Percentiles rank a stretch among this genome's conserved stretches.
Conservation (phyloP, 23 red algal genomes). For the Gracilariopsis chorda region DNA sequence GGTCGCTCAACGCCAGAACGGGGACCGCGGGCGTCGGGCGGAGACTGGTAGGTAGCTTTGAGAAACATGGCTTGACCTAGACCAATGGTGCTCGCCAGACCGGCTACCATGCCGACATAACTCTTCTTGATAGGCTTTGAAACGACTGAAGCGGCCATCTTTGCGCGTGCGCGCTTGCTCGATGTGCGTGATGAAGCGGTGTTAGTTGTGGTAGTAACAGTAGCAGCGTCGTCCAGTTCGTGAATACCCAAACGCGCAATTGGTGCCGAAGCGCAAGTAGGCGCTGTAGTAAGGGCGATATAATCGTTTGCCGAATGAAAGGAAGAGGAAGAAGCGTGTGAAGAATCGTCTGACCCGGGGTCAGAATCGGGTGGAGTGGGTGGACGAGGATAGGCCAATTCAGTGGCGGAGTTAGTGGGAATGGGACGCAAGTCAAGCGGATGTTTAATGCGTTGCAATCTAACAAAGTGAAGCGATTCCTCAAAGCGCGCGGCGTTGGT, state of each 20-base stretch:
- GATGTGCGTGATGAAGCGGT: slow-evolving; percentile 30
- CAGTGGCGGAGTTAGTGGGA: neutral
- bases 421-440: neutral
- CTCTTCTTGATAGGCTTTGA: slow-evolving; percentile 65
- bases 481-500: slow-evolving; percentile 10
- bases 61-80: slow-evolving; percentile 66
- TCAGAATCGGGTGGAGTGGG: neutral
- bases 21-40: slow-evolving; percentile 74
- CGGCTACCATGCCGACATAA: slow-evolving; percentile 56
- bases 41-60: slow-evolving; percentile 74
- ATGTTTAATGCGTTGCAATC: slow-evolving; percentile 7
- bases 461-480: slow-evolving; percentile 14
- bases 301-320: neutral
- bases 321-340: neutral
- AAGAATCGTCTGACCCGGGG: neutral
- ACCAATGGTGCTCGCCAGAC: slow-evolving; percentile 45
- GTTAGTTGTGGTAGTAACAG: neutral
- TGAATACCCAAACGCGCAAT: neutral
- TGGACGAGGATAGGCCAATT: neutral
- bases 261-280: neutral
- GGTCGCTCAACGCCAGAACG: slow-evolving; percentile 57
- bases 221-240: slow-evolving; percentile 1
- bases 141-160: slow-evolving; percentile 44
- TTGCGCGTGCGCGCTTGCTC: slow-evolving; percentile 31
- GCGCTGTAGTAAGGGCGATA: neutral